Percentiles rank a stretch among this genome's conserved stretches.
phyloP scores from a whole-genome alignment of 2,329 filamentous ascomycete species.

The Chaetomium olivaceum region DNA sequence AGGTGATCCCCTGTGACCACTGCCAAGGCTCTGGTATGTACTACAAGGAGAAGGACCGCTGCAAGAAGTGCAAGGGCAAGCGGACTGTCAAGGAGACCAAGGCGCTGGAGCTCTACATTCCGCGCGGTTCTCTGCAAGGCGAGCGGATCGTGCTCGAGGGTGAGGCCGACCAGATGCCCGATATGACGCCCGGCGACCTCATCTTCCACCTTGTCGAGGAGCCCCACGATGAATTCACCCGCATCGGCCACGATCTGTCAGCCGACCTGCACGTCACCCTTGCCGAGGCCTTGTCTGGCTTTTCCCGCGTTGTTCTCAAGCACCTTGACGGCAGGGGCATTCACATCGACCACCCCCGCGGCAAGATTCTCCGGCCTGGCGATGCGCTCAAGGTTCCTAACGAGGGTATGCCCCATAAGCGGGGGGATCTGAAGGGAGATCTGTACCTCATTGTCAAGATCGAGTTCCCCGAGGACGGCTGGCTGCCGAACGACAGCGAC shows the following conservation, averaged over 20 bases:
- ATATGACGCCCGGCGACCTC: constrained; percentile 88
- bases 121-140: constrained; percentile 79
- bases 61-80: constrained; percentile 98
- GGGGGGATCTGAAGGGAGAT: constrained; percentile 79
- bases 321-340: constrained; percentile 95
- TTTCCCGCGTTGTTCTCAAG: constrained; percentile 84
- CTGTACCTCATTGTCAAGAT: constrained; percentile 85
- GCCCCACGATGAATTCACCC: constrained; percentile 76
- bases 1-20: constrained; percentile 75
- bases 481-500: constrained; percentile 71
- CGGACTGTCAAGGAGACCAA: constrained; percentile 86
- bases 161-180: constrained; percentile 89
- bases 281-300: constrained; percentile 81
- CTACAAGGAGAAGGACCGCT: constrained; percentile 95
- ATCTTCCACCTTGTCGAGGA: constrained; percentile 85
- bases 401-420: constrained; percentile 94
- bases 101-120: constrained; percentile 94
- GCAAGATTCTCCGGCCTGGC: constrained; percentile 78
- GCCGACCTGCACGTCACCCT: constrained; percentile 80
- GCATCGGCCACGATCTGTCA: constrained; percentile 80
- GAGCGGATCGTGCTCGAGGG: constrained; percentile 89
- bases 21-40: constrained; percentile 84
- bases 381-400: constrained; percentile 83
- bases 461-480: constrained; percentile 84
- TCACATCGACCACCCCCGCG: constrained; percentile 73